Percentiles rank a stretch among this genome's conserved stretches.
Conservation (phyloP, 2,329 filamentous ascomycete genomes). For the Penicillium digitatum region DNA sequence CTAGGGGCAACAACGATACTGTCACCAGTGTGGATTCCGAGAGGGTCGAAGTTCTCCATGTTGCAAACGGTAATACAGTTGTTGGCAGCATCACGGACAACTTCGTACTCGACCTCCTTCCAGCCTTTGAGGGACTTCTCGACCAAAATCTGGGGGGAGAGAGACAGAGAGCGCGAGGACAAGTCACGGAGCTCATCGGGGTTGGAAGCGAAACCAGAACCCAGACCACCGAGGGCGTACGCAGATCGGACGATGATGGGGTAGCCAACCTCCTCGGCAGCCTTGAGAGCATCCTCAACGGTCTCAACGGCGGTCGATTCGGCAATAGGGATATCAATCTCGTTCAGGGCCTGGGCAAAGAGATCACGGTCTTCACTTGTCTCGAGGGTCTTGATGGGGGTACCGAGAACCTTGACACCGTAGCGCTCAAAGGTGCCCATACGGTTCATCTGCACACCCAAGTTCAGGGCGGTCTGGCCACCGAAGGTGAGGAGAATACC, state of each 20-base stretch:
- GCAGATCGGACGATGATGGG: slow-evolving; percentile 97
- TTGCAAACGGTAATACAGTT: slow-evolving; percentile 99
- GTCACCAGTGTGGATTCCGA: slow-evolving; percentile 97
- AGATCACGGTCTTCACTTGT: slow-evolving; percentile 93
- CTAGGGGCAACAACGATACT: slow-evolving; percentile 96
- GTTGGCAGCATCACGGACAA: slow-evolving; percentile 92
- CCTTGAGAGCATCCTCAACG: slow-evolving; percentile 84
- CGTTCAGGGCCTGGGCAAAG: slow-evolving; percentile 90
- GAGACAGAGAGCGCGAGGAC: slow-evolving; percentile 83
- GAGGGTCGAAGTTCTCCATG: slow-evolving; percentile 97
- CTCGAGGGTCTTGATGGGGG: slow-evolving; percentile 89
- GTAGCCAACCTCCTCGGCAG: slow-evolving; percentile 83
- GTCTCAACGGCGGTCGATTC: slow-evolving; percentile 91
- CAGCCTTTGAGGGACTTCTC: slow-evolving; percentile 99
- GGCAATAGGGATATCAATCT: slow-evolving; percentile 96
- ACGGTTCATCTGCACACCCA: slow-evolving; percentile 96
- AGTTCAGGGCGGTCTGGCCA: slow-evolving; percentile 92
- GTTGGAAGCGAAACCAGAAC: slow-evolving; percentile 93
- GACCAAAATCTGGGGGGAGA: slow-evolving; percentile 93
- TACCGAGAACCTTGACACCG: slow-evolving; percentile 91
- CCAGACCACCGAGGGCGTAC: slow-evolving; percentile 91
- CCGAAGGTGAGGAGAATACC: slow-evolving; percentile 97
- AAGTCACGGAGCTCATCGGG: slow-evolving; percentile 90
- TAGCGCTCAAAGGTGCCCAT: slow-evolving; percentile 94
- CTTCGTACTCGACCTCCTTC: slow-evolving; percentile 99